Base-by-base conservation (phyloP, 192 early-diverging fungal species). In the Rhizophagus prolifer region DNA sequence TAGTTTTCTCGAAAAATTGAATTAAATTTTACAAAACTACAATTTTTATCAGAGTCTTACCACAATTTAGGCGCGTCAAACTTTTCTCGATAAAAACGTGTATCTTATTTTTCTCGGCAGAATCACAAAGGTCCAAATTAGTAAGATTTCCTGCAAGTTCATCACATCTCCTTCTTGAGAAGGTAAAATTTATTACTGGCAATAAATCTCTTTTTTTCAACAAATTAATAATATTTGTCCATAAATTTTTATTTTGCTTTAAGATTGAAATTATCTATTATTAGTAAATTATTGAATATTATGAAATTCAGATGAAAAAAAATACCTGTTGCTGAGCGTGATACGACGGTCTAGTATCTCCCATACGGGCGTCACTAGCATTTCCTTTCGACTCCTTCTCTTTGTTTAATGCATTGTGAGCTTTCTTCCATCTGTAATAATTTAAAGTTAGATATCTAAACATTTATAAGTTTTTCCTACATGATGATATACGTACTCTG, bases 91-190 rank as follows among this genome's bases (percentile, higher is more conserved):
- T 91, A 80, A 96, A 94, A 5, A 92, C 84, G 80, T 97, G 94
- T 28, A 98, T 92, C 61, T 95, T 88, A 79, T 89, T 91, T 83
- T 97, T 96, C 74, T 95, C 89, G 2, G 67, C 46, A 1, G 79
- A 86, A 83, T 72, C 77, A 14, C 90, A 91, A 70, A 99, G 86
- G 86, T 98, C 96, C 9, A 92, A 81, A 72, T 94, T 96, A 38
- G 87, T 87, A 31, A 98, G 80, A 19, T 83, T 85, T 58, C 83
- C 80, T 0, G 96, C 95, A 75, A 94, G 96, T 79, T 98, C 94
- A 75, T 99, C 95, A 79, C 97, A 99, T 67, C 92, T 94, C 74
- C 90, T 90, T 74, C 96, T 97, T n/a, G 94, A 96, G 68, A 99
- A 99, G 16, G 93, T 92, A 73, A 99, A 99, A 9, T 96, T 85